Evolutionary conservation across 208 protist species (phyloP).

Genomic region (Tritrichomonas foetus): DNA sequence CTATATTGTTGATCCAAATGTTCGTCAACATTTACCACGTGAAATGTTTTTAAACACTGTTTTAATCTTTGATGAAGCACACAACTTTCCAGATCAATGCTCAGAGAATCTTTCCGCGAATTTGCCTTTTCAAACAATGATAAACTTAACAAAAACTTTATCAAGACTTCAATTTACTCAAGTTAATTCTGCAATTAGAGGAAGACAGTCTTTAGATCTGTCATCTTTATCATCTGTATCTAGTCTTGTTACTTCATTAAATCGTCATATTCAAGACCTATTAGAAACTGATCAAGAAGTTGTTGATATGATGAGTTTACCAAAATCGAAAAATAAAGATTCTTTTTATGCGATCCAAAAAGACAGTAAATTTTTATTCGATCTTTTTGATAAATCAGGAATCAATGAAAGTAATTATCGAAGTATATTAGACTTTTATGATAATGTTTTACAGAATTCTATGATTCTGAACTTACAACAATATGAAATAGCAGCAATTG

Average conservation of each 20-base stretch:
- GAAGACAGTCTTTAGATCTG: not conserved
- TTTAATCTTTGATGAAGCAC: constrained; percentile 16
- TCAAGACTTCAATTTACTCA: too few species aligned
- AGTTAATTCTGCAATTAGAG: not conserved
- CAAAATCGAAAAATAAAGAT: too few species aligned
- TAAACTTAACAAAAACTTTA: not conserved
- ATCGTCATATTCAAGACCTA: not conserved
- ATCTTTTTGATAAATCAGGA: not conserved
- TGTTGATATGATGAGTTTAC: too few species aligned
- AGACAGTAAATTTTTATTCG: not conserved
- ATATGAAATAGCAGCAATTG: not conserved
- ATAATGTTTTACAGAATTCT: not conserved
- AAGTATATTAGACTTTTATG: not conserved
- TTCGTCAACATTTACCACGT: not conserved
- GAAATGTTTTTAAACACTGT: not conserved
- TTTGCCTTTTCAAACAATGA: not conserved
- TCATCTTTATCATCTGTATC: not conserved
- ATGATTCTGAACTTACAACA: too few species aligned
- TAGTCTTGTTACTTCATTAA: not conserved
- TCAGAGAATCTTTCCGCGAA: not conserved
- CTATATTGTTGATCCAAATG: constrained; percentile 36
- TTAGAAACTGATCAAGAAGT: not conserved
- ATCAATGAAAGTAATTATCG: not conserved
- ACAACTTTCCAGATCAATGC: constrained; percentile 15
- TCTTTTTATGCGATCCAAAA: not conserved